Percentiles rank a stretch among this genome's conserved stretches.
Evolutionary conservation across 768 basidiomycete species (phyloP).

Genomic region (Leccinum obscurum): DNA sequence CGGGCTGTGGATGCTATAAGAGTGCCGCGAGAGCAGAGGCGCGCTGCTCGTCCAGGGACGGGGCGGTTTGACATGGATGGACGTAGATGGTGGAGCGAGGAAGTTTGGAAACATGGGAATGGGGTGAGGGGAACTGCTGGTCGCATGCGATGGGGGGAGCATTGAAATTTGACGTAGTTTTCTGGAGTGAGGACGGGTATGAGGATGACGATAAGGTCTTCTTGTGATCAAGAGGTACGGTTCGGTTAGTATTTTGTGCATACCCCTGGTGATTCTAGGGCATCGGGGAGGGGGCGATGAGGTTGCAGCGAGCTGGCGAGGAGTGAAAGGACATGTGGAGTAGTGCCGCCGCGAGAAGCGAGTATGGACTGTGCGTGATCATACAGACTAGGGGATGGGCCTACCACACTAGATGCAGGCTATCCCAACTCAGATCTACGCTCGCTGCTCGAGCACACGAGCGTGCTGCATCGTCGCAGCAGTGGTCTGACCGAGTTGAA

Average conservation of each 20-base stretch:
- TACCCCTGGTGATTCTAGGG: conserved; percentile 67
- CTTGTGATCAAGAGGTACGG: conserved; percentile 72
- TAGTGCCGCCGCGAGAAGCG: conserved; percentile 69
- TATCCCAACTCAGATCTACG: no score
- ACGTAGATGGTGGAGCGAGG: conserved; percentile 28
- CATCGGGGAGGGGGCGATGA: conserved; percentile 68
- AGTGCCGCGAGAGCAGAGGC: conserved; percentile 2
- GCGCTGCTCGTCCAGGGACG: conserved; percentile 30
- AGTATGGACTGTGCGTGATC: conserved; percentile 69
- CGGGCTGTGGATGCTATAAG: conserved; percentile 29
- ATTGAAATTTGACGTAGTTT: conserved; percentile 51
- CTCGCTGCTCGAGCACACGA: no score
- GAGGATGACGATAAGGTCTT: conserved; percentile 78
- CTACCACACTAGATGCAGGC: no score
- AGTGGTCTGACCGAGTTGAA: no score
- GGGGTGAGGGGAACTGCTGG: conserved; percentile 28
- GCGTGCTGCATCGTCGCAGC: no score
- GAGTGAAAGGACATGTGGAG: conserved; percentile 66
- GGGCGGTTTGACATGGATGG: conserved; percentile 36
- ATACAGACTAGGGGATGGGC: no score
- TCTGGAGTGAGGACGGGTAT: conserved; percentile 83
- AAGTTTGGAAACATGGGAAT: conserved; percentile 31
- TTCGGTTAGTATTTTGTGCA: conserved; percentile 65
- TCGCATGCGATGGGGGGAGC: conserved; percentile 24
- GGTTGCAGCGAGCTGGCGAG: conserved; percentile 61